Evolutionary conservation across 106 monocot genomes (phyloP).

Genomic region (Acorus gramineus): DNA sequence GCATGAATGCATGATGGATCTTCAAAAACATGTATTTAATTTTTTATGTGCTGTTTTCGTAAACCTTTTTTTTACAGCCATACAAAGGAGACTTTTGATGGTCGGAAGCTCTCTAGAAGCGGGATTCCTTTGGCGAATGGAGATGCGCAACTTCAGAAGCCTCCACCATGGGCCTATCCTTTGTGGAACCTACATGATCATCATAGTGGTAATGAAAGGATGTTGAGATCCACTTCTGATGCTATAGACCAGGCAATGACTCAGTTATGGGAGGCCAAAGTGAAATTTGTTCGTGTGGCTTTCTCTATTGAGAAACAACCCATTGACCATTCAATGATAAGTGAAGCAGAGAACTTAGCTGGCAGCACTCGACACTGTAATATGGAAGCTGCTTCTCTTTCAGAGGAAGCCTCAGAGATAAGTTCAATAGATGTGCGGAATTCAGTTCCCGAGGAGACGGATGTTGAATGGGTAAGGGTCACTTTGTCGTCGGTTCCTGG

Average conservation of each 20-base stretch:
- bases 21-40: neutral
- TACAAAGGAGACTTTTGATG: constrained; percentile 50
- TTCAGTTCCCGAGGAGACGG: constrained; percentile 13
- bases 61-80: constrained; percentile 27
- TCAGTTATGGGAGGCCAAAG: constrained; percentile 92
- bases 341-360: constrained; percentile 20
- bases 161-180: constrained; percentile 99
- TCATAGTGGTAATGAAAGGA: constrained; percentile 53
- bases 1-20: neutral
- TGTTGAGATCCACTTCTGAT: constrained; percentile 80
- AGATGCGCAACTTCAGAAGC: constrained; percentile 89
- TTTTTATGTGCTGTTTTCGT: neutral
- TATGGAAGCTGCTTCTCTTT: constrained; percentile 4
- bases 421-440: constrained; percentile 13
- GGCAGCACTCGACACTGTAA: constrained; percentile 3
- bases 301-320: constrained; percentile 56
- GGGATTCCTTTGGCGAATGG: constrained; percentile 96
- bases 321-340: constrained; percentile 12
- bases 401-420: neutral
- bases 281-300: constrained; percentile 87
- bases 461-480: constrained; percentile 60
- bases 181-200: constrained; percentile 61
- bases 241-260: constrained; percentile 97
- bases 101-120: constrained; percentile 70
- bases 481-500: constrained; percentile 82